phyloP scores from a whole-genome alignment of 2,329 filamentous ascomycete species.

The Sclerotinia borealis region DNA sequence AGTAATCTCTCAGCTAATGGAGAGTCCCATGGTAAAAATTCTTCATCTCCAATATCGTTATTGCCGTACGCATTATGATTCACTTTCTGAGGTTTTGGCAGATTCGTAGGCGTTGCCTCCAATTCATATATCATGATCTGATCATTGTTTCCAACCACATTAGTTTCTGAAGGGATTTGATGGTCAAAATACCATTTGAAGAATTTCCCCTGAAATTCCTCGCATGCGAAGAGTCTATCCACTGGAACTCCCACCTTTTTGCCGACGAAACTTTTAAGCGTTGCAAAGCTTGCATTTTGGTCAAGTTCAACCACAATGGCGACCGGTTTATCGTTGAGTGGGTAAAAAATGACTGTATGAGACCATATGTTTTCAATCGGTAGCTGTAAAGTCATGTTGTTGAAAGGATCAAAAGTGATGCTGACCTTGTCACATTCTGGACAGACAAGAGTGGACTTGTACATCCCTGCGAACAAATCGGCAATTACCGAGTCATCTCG shows the following conservation, averaged over 20 bases:
- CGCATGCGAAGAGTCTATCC: slow-evolving; percentile 67
- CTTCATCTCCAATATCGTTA: slow-evolving; percentile 40
- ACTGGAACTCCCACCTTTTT: slow-evolving; percentile 57
- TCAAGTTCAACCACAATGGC: slow-evolving; percentile 73
- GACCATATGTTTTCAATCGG: slow-evolving; percentile 81
- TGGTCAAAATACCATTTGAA: slow-evolving; percentile 79
- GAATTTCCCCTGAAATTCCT: slow-evolving; percentile 78
- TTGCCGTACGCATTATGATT: slow-evolving; percentile 34
- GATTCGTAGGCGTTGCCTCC: slow-evolving; percentile 73
- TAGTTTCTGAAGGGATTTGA: slow-evolving; percentile 64
- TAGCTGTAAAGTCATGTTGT: slow-evolving; percentile 83
- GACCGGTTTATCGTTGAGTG: slow-evolving; percentile 64
- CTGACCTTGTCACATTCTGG: slow-evolving; percentile 89
- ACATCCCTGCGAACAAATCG: slow-evolving; percentile 94
- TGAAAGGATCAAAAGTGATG: slow-evolving; percentile 98
- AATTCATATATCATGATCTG: slow-evolving; percentile 71
- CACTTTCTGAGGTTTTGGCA: slow-evolving; percentile 38
- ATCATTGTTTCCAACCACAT: slow-evolving; percentile 53
- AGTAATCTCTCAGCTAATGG: slow-evolving; percentile 59
- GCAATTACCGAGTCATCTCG: slow-evolving; percentile 93
- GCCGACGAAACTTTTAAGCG: slow-evolving; percentile 66
- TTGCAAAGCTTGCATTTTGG: slow-evolving; percentile 64
- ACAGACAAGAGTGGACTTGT: slow-evolving; percentile 94
- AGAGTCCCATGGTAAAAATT: slow-evolving; percentile 50
- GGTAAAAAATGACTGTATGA: slow-evolving; percentile 69